Evolutionary conservation across 139 green algal genomes (phyloP), one percentile per base, ranked within the genome.

Genomic region (Pycnococcus provasolii): DNA sequence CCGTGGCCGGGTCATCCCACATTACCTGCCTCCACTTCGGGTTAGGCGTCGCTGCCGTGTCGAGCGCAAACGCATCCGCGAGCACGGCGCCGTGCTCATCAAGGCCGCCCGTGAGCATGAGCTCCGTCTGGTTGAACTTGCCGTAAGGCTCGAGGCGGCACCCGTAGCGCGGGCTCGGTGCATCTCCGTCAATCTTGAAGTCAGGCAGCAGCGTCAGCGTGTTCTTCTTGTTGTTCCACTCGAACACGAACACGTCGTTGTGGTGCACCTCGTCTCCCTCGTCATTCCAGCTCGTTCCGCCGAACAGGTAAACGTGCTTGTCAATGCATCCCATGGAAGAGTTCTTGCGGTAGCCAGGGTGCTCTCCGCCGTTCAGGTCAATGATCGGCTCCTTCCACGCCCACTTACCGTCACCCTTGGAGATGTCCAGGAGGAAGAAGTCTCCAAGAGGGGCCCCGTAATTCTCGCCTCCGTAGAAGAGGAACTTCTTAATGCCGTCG

Each of bases 41-140:
- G 26, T 26, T 26, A 26, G 26, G 26, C 26, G 26, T 26, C 26
- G 54, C 54, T 41, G 54, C 54, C 26, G 26, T 54, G 66, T 92
- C 84, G 39, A 89, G 74, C 44, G 86, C 46, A 66, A 77, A 91
- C 7, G 81, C 87, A 64, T 94, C 85, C 63, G 88, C 84, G 5
- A 91, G 59, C 0, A 77, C 73, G 65, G 80, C 82, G 70, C 74
- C 78, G 3, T 77, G 73, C 2, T 67, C 54, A 46, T 77, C 76
- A 13, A 84, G 13, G 58, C 87, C 87, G 51, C 58, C 58, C 4
- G 26, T 42, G 8, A 64, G 26, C 37, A 64, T 64, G 7, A 64
- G 11, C 8, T 46, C 13, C 9, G 8, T 42, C n/a, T 5, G 6
- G 54, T 26, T 26, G 54, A 26, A n/a, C 26, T 26, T 26, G 26